These are phyloP conservation scores for Xylariaceae sp. DNA, from an alignment of 2,329 filamentous ascomycete species.

Conservation along the genomic window DNA sequence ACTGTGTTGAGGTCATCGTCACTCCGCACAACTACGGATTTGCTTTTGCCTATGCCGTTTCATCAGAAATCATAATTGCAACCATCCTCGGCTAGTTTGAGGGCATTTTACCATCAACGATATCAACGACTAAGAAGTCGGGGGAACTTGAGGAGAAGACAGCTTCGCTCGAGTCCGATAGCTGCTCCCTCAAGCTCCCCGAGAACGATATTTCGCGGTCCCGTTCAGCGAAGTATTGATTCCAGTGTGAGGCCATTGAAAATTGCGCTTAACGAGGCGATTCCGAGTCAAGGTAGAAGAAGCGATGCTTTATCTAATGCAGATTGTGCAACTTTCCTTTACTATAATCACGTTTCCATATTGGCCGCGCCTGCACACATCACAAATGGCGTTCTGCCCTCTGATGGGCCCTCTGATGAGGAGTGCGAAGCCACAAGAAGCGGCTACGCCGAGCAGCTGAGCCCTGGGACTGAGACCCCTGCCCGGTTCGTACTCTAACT, in stretches of 20 bases:
- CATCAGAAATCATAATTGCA: too few relatives aligned
- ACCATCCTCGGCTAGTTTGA: too few relatives aligned
- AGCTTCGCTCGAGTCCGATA: not conserved
- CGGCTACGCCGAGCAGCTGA: too few relatives aligned
- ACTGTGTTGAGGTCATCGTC: not conserved
- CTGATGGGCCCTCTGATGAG: not conserved
- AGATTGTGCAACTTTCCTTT: too few relatives aligned
- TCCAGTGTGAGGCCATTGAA: not conserved
- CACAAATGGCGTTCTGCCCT: too few relatives aligned
- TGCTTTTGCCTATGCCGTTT: not conserved
- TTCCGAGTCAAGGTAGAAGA: too few relatives aligned
- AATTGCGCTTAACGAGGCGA: not conserved
- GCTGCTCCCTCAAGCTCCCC: slow-evolving; percentile 1
- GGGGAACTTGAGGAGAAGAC: not conserved
- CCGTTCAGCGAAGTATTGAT: not conserved
- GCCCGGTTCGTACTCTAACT: too few relatives aligned
- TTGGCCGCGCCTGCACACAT: too few relatives aligned
- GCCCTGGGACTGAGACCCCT: too few relatives aligned
- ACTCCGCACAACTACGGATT: not conserved
- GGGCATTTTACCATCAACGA: not conserved
- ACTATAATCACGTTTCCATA: too few relatives aligned
- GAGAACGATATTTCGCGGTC: not conserved
- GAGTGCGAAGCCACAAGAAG: not conserved
- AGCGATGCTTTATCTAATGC: too few relatives aligned
- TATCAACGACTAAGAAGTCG: not conserved